Evolutionary conservation across 805 yeast species (phyloP).

Genomic region (Wickerhamiella sergipiensis): DNA sequence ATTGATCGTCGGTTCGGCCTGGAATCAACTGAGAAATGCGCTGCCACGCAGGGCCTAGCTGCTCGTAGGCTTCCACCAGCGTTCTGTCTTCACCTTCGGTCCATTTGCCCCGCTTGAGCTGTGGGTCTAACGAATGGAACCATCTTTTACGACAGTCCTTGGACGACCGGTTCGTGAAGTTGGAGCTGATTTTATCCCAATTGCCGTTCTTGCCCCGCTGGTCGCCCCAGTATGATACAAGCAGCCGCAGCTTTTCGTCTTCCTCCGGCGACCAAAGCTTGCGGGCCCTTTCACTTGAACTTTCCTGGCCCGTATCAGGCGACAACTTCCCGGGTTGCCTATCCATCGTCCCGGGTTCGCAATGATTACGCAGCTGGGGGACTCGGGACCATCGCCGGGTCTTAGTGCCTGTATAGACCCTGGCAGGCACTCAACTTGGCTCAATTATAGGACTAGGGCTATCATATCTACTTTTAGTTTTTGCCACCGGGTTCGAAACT

Average conservation of each 20-base stretch:
- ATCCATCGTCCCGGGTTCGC: neutral
- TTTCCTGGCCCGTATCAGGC: neutral
- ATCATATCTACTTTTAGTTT: neutral
- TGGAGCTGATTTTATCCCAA: conserved; percentile 27
- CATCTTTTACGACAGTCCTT: conserved; percentile 83
- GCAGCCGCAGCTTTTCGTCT: conserved; percentile 39
- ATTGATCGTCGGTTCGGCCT: conserved; percentile 89
- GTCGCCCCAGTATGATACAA: conserved; percentile 30
- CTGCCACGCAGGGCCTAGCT: conserved; percentile 75
- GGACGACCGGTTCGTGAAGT: conserved; percentile 39
- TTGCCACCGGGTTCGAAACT: neutral
- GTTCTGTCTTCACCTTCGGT: conserved; percentile 62
- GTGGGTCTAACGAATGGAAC: conserved; percentile 76
- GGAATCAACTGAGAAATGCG: conserved; percentile 61
- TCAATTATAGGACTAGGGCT: no score
- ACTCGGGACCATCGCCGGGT: neutral
- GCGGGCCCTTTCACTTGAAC: neutral
- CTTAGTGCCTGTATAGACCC: no score
- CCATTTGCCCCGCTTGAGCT: conserved; percentile 75
- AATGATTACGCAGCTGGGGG: neutral
- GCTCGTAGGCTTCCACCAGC: conserved; percentile 47
- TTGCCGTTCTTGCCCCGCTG: conserved; percentile 34
- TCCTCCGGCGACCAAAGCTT: conserved; percentile 57
- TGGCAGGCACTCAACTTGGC: no score
- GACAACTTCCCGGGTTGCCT: neutral